phyloP scores from a whole-genome alignment of 2,329 filamentous ascomycete genomes.

The Arthrobotrys musiformis region DNA sequence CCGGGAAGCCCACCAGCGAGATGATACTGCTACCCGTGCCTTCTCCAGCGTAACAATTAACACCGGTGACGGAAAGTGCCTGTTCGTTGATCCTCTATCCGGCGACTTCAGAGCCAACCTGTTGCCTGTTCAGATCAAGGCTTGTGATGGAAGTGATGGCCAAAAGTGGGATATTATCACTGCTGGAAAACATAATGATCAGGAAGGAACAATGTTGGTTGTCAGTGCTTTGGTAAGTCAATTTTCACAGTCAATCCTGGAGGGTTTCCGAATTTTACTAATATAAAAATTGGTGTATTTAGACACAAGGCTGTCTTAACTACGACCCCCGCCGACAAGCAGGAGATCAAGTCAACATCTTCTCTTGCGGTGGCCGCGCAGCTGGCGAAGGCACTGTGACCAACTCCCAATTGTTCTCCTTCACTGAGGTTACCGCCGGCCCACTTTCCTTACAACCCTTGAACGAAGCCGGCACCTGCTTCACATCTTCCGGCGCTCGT shows the following conservation, averaged over 20 bases:
- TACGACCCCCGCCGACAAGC: constrained; percentile 68
- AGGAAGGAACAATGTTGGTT: constrained; percentile 65
- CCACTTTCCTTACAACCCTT: constrained; percentile 65
- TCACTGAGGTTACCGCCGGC: constrained; percentile 63
- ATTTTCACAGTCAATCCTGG: background rate
- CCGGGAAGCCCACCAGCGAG: constrained; percentile 66
- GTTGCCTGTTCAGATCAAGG: constrained; percentile 66
- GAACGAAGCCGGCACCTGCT: constrained; percentile 66
- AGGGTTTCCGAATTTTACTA: background rate
- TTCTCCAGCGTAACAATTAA: constrained; percentile 64
- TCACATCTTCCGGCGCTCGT: constrained; percentile 64
- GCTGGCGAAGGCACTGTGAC: constrained; percentile 68
- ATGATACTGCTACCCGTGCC: constrained; percentile 65
- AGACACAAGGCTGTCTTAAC: constrained; percentile 71
- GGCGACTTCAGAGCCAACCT: constrained; percentile 70
- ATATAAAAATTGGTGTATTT: constrained; percentile 27
- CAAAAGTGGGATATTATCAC: constrained; percentile 69
- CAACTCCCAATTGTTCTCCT: constrained; percentile 68
- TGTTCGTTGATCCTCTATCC: constrained; percentile 68
- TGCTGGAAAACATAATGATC: constrained; percentile 67
- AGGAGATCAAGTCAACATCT: constrained; percentile 69
- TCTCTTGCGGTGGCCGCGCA: constrained; percentile 71
- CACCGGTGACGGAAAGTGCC: constrained; percentile 67
- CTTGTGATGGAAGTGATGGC: constrained; percentile 65
- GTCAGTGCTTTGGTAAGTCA: constrained; percentile 67